A percentile compares a stretch with the other conserved stretches of the same genome.
Evolutionary conservation across 805 yeast species (phyloP).

Genomic region (Candida verbasci): DNA sequence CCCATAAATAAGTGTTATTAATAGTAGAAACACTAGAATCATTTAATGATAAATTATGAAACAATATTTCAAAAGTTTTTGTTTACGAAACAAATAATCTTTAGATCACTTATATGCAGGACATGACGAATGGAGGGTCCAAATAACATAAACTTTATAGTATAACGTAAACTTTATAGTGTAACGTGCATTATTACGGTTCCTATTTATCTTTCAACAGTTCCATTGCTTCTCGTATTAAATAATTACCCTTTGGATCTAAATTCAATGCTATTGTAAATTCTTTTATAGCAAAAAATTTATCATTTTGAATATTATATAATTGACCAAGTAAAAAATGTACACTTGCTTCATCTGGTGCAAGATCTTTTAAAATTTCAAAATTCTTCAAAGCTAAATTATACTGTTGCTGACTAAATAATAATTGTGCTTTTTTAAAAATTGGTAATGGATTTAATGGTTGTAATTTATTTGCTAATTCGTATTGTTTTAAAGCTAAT

Average conservation of each 20-base stretch:
- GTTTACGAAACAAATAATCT: no score
- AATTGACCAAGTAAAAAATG: conserved; percentile 86
- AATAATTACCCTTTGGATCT: conserved; percentile 88
- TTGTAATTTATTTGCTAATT: conserved; percentile 76
- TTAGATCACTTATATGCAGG: no score
- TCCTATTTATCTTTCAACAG: conserved; percentile 23
- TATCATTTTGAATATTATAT: conserved; percentile 70
- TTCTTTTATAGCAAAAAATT: conserved; percentile 74
- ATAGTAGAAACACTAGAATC: conserved; percentile 1
- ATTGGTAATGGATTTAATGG: conserved; percentile 83
- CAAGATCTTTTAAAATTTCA: conserved; percentile 65
- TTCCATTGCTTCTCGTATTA: conserved; percentile 82
- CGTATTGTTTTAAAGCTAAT: conserved; percentile 77
- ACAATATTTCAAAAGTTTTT: no score
- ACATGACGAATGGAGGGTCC: no score
- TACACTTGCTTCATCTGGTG: conserved; percentile 93
- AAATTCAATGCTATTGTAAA: conserved; percentile 85
- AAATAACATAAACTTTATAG: no score
- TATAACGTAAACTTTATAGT: no score
- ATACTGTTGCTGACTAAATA: conserved; percentile 67
- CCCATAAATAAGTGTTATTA: conserved; percentile 5
- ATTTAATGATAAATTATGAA: no score
- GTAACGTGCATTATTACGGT: no score
- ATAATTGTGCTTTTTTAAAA: conserved; percentile 81
- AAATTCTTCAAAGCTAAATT: conserved; percentile 71